Evolutionary conservation across 164 flowering plant species (phyloP).

Genomic region (Nymphaea thermarum): DNA sequence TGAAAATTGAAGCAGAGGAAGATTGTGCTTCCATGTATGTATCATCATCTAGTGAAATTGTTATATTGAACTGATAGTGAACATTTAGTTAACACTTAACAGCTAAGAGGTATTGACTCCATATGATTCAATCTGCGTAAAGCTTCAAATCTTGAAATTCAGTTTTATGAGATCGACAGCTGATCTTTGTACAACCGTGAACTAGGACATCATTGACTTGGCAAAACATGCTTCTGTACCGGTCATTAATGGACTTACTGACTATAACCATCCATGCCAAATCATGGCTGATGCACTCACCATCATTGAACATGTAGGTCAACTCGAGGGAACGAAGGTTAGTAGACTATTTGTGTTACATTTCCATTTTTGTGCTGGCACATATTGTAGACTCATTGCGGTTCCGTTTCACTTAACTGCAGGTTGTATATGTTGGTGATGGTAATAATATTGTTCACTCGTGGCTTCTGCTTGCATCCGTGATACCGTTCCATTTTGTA

Average conservation of each 20-base stretch:
- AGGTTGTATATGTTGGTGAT: constrained; percentile 99
- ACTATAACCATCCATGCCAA: constrained; percentile 94
- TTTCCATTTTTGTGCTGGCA: background rate
- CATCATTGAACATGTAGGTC: constrained; percentile 86
- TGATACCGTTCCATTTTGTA: constrained; percentile 85
- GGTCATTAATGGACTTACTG: constrained; percentile 91
- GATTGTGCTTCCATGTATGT: no score
- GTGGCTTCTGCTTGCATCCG: constrained; percentile 70
- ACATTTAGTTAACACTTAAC: background rate
- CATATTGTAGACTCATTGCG: background rate
- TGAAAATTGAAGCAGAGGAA: no score
- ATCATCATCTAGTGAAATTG: no score
- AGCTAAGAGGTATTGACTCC: background rate
- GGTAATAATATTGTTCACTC: constrained; percentile 97
- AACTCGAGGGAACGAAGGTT: constrained; percentile 88
- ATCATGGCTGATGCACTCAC: constrained; percentile 99
- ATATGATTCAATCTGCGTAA: background rate
- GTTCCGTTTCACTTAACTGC: constrained; percentile 2
- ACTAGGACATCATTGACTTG: constrained; percentile 86
- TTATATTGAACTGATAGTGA: background rate
- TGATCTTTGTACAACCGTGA: background rate
- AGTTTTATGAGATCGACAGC: background rate
- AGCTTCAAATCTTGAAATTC: background rate
- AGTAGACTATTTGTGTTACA: background rate
- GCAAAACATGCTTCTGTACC: constrained; percentile 83